Evolutionary conservation across 306 rosid species (phyloP).

Genomic region (Ormosia semicastrata): DNA sequence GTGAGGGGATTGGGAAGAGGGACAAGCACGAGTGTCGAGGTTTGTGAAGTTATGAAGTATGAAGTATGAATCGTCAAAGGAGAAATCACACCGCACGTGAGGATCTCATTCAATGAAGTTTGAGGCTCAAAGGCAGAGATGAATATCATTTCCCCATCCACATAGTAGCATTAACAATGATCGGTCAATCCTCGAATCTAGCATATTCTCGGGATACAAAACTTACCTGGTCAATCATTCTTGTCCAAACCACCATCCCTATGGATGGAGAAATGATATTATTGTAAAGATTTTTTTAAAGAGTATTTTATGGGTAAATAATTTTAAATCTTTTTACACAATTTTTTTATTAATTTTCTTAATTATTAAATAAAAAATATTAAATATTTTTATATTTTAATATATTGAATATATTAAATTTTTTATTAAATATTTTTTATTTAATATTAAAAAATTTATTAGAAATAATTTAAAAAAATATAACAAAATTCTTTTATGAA

Average conservation of each 20-base stretch:
- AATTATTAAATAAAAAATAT: too few relatives aligned
- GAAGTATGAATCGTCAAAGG: slow-evolving; percentile 25
- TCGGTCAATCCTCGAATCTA: slow-evolving; percentile 50
- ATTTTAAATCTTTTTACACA: too few relatives aligned
- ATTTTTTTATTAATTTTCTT: too few relatives aligned
- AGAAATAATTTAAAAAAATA: too few relatives aligned
- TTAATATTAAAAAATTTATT: too few relatives aligned
- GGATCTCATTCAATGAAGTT: neutral
- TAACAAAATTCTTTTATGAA: too few relatives aligned
- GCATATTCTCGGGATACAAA: slow-evolving; percentile 30
- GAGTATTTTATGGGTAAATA: too few relatives aligned
- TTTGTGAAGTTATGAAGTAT: neutral
- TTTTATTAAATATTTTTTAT: too few relatives aligned
- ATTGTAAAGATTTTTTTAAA: too few relatives aligned
- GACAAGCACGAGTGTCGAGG: neutral
- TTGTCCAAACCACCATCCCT: neutral
- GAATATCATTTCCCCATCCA: neutral
- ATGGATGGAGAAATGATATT: too few relatives aligned
- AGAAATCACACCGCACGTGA: slow-evolving; percentile 44
- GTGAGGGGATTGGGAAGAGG: slow-evolving; percentile 1
- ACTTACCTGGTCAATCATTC: neutral
- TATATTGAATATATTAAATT: too few relatives aligned
- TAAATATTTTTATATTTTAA: too few relatives aligned
- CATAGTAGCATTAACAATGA: neutral
- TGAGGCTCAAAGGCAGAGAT: neutral